Conservation (phyloP, 2,329 filamentous ascomycete species). For the Diplodia mutila region DNA sequence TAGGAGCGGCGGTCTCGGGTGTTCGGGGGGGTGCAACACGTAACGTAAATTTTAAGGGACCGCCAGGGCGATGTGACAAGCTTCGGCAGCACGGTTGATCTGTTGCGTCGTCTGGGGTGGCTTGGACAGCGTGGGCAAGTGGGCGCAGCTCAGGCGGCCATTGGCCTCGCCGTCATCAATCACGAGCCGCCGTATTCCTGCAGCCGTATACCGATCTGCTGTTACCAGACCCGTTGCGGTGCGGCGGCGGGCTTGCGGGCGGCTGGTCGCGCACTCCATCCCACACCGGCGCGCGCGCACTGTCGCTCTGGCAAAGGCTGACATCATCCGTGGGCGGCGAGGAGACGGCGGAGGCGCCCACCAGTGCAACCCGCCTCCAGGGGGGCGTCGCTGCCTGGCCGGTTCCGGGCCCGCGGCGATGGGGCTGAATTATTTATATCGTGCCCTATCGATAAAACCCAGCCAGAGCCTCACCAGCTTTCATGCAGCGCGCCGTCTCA, state of each 20-base stretch:
- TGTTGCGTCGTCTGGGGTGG: constrained; percentile 23
- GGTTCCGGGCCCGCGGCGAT: constrained; percentile 2
- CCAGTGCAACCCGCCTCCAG: not conserved
- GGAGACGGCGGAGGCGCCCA: not conserved
- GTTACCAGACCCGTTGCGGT: constrained; percentile 4
- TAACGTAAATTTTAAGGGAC: constrained; percentile 26
- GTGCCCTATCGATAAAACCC: constrained; percentile 10
- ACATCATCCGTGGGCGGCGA: constrained; percentile 6
- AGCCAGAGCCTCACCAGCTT: constrained; percentile 2
- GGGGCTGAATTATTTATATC: constrained; percentile 15
- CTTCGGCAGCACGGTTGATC: constrained; percentile 18
- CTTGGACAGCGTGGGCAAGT: constrained; percentile 18
- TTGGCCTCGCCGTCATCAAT: constrained; percentile 21
- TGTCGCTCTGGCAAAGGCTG: constrained; percentile 1
- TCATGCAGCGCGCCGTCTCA: not conserved
- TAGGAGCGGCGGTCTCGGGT: constrained; percentile 19
- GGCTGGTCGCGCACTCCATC: not conserved
- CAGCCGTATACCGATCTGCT: constrained; percentile 23
- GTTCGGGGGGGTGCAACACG: not conserved
- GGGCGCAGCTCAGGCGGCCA: constrained; percentile 20
- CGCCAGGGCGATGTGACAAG: constrained; percentile 23
- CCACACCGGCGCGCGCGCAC: constrained; percentile 1
- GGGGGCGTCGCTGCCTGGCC: constrained; percentile 11
- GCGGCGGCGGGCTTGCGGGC: not conserved
- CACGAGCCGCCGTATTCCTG: constrained; percentile 17